Evolutionary conservation across 805 yeast genomes (phyloP).

Genomic region (Candida methanosorbosa): DNA sequence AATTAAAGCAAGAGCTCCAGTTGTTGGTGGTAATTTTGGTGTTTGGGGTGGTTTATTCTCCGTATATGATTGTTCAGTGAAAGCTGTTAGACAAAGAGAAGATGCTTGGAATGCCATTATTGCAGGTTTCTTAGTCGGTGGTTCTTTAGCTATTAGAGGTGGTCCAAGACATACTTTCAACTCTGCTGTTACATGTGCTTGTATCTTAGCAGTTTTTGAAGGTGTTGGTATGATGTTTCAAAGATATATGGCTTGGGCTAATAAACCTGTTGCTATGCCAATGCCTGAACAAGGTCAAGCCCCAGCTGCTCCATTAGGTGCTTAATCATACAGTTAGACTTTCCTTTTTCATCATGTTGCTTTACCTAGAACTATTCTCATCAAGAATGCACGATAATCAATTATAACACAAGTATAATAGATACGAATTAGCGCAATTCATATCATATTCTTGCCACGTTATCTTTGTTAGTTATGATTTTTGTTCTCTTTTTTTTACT

Average conservation of each 20-base stretch:
- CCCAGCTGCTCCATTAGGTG: slow-evolving; percentile 16
- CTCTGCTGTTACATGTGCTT: slow-evolving; percentile 95
- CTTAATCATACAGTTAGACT: slow-evolving; percentile 4
- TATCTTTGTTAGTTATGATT: no score
- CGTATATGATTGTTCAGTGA: slow-evolving; percentile 90
- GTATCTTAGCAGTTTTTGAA: slow-evolving; percentile 92
- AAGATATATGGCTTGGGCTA: slow-evolving; percentile 78
- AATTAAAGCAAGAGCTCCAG: slow-evolving; percentile 94
- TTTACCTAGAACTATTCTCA: no score
- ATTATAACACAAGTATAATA: no score
- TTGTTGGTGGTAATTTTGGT: slow-evolving; percentile 97
- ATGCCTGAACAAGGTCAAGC: slow-evolving; percentile 37
- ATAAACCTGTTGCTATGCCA: slow-evolving; percentile 61
- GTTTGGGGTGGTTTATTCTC: slow-evolving; percentile 99
- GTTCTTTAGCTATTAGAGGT: slow-evolving; percentile 95
- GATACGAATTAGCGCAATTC: no score
- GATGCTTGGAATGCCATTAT: slow-evolving; percentile 98
- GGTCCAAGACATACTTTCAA: slow-evolving; percentile 97
- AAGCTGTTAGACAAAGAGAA: slow-evolving; percentile 93
- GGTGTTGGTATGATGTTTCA: slow-evolving; percentile 97
- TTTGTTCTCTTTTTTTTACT: no score
- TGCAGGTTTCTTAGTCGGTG: slow-evolving; percentile 98
- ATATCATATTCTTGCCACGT: no score
- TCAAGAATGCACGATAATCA: no score
- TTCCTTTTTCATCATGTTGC: no score